Percentiles rank a stretch among this genome's conserved stretches.
These are phyloP conservation scores for Arachnomyces sp. DNA, from an alignment of 2,329 filamentous ascomycete genomes.

Conservation along the genomic window DNA sequence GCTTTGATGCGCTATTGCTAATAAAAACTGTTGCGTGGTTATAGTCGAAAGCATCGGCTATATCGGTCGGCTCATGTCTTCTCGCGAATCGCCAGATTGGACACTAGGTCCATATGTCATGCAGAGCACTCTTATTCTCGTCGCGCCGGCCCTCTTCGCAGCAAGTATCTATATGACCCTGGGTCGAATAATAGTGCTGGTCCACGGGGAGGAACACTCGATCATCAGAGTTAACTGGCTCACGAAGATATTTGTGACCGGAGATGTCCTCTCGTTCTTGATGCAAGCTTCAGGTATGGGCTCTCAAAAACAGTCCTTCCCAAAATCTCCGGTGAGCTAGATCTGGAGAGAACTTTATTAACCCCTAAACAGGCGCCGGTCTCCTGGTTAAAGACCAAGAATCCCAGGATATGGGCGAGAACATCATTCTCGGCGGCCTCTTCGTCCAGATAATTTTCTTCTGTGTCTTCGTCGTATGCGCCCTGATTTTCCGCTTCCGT, in stretches of 20 bases:
- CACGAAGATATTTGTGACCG: constrained; percentile 40
- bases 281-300: constrained; percentile 26
- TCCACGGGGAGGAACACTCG: constrained; percentile 32
- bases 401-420: constrained; percentile 4
- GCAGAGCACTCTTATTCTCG: constrained; percentile 36
- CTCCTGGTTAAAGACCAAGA: background rate
- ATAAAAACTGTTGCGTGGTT: background rate
- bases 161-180: constrained; percentile 42
- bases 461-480: constrained; percentile 43
- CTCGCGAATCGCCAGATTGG: constrained; percentile 32
- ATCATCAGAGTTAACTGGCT: constrained; percentile 37
- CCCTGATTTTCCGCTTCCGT: constrained; percentile 40
- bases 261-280: constrained; percentile 40
- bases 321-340: background rate
- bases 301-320: background rate
- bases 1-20: too few relatives aligned
- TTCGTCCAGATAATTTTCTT: constrained; percentile 49
- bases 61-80: constrained; percentile 37
- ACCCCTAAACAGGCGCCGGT: background rate
- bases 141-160: constrained; percentile 41
- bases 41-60: constrained; percentile 45
- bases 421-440: constrained; percentile 47
- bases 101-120: constrained; percentile 35
- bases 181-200: constrained; percentile 33
- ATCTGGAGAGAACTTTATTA: background rate